Conservation (phyloP, 345 rosid genomes). For the Luvunga scandens region DNA sequence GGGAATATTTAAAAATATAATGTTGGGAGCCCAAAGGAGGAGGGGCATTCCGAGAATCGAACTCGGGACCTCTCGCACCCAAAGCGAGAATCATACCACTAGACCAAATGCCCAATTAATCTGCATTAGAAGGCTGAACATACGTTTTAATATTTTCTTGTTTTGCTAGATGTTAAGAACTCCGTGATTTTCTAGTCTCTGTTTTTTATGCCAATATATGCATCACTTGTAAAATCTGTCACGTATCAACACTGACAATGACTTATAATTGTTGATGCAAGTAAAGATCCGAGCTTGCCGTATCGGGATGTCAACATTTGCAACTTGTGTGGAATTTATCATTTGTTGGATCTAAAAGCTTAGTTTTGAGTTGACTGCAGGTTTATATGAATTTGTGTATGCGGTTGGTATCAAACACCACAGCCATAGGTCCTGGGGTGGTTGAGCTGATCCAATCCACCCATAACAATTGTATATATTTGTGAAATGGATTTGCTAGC, state of each 20-base stretch:
- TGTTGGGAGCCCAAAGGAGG: not conserved
- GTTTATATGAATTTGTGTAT: too few species aligned
- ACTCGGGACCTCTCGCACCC: slow-evolving; percentile 59
- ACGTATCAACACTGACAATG: not conserved
- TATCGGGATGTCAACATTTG: not conserved
- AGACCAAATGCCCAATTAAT: slow-evolving; percentile 63
- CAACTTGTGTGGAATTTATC: not conserved
- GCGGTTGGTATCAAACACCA: not conserved
- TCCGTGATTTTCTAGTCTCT: too few species aligned
- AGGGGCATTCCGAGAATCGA: slow-evolving; percentile 48
- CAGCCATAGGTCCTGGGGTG: too few species aligned
- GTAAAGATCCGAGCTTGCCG: not conserved
- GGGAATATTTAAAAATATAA: not conserved
- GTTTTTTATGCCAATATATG: too few species aligned
- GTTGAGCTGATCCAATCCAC: too few species aligned
- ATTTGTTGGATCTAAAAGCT: not conserved
- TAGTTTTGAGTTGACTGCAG: not conserved
- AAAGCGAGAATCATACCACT: slow-evolving; percentile 66
- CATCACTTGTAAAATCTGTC: too few species aligned
- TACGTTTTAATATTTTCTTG: not conserved
- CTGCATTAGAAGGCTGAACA: not conserved
- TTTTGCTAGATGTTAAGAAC: too few species aligned
- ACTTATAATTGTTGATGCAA: not conserved
- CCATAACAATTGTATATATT: too few species aligned
- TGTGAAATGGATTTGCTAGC: too few species aligned